Evolutionary conservation across 768 basidiomycete genomes (phyloP).

Genomic region (Lentinula sp.): DNA sequence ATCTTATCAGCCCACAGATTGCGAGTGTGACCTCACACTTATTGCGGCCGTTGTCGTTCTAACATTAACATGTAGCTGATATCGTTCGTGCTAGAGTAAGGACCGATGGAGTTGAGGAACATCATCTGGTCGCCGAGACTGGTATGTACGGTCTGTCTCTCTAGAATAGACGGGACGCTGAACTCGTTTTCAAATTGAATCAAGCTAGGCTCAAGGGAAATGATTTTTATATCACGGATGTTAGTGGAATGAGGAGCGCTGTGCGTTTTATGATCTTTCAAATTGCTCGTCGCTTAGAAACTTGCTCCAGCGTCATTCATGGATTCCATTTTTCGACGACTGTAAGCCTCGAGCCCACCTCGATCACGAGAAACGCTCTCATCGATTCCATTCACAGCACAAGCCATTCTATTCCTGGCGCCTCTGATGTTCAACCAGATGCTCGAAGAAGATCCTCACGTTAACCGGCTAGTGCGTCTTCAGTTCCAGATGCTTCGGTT

Average conservation of each 20-base stretch:
- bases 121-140: constrained; percentile 52
- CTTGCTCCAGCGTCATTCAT: constrained; percentile 44
- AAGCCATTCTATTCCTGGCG: constrained; percentile 78
- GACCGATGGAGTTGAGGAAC: constrained; percentile 72
- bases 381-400: constrained; percentile 30
- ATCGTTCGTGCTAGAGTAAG: constrained; percentile 71
- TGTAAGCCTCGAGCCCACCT: constrained; percentile 22
- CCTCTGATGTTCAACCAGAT: constrained; percentile 70
- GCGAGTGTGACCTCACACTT: constrained; percentile 27
- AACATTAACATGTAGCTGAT: constrained; percentile 34
- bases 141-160: constrained; percentile 27
- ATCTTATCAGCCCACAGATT: constrained; percentile 58
- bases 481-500: neutral
- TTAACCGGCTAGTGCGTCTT: constrained; percentile 57
- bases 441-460: constrained; percentile 59
- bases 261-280: constrained; percentile 17
- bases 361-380: neutral
- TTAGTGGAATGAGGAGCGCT: constrained; percentile 56
- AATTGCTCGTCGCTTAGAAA: neutral
- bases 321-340: constrained; percentile 78
- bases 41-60: neutral
- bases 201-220: constrained; percentile 27
- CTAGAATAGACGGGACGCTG: neutral
- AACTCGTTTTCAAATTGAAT: neutral
- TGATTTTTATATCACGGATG: constrained; percentile 67